Evolutionary conservation across 2,329 filamentous ascomycete genomes (phyloP).

Genomic region (Pyricularia sp.): DNA sequence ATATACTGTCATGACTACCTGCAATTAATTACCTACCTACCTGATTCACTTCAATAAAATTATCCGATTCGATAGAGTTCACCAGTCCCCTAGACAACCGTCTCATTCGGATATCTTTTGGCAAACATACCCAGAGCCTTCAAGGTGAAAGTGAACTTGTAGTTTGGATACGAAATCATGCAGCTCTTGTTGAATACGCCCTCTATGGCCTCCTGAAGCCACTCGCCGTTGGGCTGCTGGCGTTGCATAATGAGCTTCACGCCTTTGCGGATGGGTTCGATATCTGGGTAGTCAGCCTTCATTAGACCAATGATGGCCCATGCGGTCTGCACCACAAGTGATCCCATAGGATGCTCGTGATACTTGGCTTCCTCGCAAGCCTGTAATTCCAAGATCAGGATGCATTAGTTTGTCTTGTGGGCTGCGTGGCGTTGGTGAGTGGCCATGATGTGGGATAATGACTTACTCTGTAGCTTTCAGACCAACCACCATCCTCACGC

Average conservation of each 20-base stretch:
- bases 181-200: constrained; percentile 98
- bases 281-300: constrained; percentile 69
- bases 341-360: constrained; percentile 57
- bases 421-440: too few species aligned
- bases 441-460: not conserved
- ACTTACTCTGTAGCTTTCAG: constrained; percentile 69
- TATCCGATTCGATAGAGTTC: not conserved
- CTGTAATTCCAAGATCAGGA: constrained; percentile 19
- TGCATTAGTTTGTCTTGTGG: not conserved
- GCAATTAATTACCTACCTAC: not conserved
- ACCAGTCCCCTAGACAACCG: constrained; percentile 21
- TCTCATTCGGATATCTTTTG: constrained; percentile 53
- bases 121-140: constrained; percentile 89
- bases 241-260: constrained; percentile 71
- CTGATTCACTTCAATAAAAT: not conserved
- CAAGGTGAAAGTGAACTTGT: constrained; percentile 92
- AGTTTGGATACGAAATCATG: constrained; percentile 99
- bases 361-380: constrained; percentile 69
- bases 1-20: not conserved
- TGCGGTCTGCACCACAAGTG: constrained; percentile 86
- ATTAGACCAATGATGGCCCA: constrained; percentile 78
- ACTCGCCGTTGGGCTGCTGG: constrained; percentile 82
- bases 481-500: constrained; percentile 86
- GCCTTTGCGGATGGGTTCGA: constrained; percentile 57
- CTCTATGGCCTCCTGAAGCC: constrained; percentile 90